Base-by-base conservation (phyloP, 768 basidiomycete species). In the Chalciporus chontae region DNA sequence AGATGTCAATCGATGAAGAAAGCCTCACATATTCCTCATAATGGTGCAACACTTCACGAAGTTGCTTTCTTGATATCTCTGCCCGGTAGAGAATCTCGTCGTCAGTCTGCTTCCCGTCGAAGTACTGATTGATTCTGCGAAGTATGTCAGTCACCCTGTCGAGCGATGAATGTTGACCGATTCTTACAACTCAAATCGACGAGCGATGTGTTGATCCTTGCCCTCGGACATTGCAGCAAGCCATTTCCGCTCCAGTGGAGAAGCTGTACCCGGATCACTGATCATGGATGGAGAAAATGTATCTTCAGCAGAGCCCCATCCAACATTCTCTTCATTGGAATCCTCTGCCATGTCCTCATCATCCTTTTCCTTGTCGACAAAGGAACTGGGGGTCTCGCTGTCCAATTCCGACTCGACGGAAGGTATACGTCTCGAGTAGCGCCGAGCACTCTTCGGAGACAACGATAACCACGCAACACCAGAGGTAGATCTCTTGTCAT, bases 21-120 rank as follows among this genome's bases (percentile, higher is more conserved):
- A 34, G 1, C 69, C 87, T 69, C 60, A 96, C 90, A 70, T 90
- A 88, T 75, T 92, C 89, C 23, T 90, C 85, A 65, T 93, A 98
- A 56, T 89, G 79, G 59, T 87, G 83, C 29, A 96, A 67, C 6
- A 96, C 83, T 58, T 86, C 85, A 14, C 91, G 78, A 51, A 98
- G 72, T 58, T 94, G 87, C 61, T 85, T 89, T 60, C 88, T 78
- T 34, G 85, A 80, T 50, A 97, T 87, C 45, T 88, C 88, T 0
- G 93, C 90, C 34, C 86, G 77, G 65, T 85, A 91, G n/a, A 94
- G 74, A 50, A 97, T 94, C 67, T 97, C 94, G 56, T 96, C 93
- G 52, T 94, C 89, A 0, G 90, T 90, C 45, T 78, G 84, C 66
- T 85, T 89, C 11, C 95, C 95, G 58, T 98, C 92, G 59, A 97